Conservation (phyloP, 306 rosid genomes). For the Ceratonia siliqua region DNA sequence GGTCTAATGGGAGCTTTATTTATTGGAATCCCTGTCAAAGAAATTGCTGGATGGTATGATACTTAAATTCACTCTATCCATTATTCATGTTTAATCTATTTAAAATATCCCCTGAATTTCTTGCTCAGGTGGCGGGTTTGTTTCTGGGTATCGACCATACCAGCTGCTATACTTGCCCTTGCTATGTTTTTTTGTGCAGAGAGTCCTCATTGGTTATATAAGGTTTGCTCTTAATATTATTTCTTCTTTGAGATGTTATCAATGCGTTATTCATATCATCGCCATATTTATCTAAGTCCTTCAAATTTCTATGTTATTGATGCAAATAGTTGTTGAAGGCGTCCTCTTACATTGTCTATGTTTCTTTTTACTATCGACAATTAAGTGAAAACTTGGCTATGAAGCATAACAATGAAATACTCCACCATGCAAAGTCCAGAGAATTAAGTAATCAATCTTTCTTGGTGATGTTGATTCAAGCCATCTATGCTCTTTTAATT, state of each 20-base stretch:
- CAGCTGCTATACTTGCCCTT: conserved; percentile 73
- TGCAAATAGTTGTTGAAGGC: conserved; percentile 9
- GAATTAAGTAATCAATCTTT: neutral
- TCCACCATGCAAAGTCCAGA: neutral
- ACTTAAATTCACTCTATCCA: conserved; percentile 6
- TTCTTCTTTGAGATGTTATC: conserved; percentile 27
- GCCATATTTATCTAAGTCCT: conserved; percentile 16
- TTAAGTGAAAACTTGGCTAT: conserved; percentile 17
- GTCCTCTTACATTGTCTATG: neutral
- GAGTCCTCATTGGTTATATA: conserved; percentile 92
- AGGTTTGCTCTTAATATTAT: conserved; percentile 50
- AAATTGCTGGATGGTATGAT: conserved; percentile 76
- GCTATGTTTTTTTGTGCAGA: conserved; percentile 88
- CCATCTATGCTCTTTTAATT: neutral
- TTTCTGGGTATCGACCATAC: conserved; percentile 83
- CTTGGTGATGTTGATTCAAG: neutral
- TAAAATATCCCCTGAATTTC: conserved; percentile 27
- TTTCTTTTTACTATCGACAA: conserved; percentile 6
- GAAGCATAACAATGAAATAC: neutral
- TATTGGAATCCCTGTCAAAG: conserved; percentile 93
- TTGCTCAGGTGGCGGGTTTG: conserved; percentile 95
- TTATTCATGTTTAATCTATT: conserved; percentile 30
- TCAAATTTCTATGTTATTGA: conserved; percentile 24
- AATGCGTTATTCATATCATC: neutral
- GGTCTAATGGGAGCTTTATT: conserved; percentile 87